Evolutionary conservation across 2,329 filamentous ascomycete species (phyloP).

Genomic region (Pseudofabraea citricarpa): DNA sequence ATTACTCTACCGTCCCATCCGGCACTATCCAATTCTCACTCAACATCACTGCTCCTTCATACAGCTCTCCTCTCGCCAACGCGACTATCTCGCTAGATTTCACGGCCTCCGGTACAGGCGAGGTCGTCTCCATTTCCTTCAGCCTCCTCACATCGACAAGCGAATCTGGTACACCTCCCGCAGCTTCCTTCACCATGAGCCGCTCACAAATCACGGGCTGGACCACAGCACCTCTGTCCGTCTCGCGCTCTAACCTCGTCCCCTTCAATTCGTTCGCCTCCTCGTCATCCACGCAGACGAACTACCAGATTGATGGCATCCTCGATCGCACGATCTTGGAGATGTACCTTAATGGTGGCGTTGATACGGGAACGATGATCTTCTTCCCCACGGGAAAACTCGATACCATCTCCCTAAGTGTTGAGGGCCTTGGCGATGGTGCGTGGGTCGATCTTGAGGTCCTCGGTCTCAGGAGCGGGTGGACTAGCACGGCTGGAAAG

Average conservation of each 20-base stretch:
- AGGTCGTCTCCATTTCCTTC: slow-evolving; percentile 41
- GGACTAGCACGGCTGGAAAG: slow-evolving; percentile 49
- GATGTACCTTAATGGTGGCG: slow-evolving; percentile 45
- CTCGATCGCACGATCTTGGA: slow-evolving; percentile 50
- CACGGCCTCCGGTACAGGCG: slow-evolving; percentile 39
- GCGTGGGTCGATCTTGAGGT: slow-evolving; percentile 20
- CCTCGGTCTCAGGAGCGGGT: slow-evolving; percentile 30
- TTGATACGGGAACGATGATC: slow-evolving; percentile 39
- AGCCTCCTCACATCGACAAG: slow-evolving; percentile 24
- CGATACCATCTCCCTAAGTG: neutral
- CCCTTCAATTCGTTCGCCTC: slow-evolving; percentile 2
- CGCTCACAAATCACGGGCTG: slow-evolving; percentile 40
- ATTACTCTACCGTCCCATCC: slow-evolving; percentile 43
- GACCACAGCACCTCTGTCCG: slow-evolving; percentile 31
- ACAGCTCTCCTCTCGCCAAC: neutral
- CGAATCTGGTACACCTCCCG: slow-evolving; percentile 28
- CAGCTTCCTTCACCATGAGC: slow-evolving; percentile 43
- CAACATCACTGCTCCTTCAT: slow-evolving; percentile 37
- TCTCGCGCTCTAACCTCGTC: slow-evolving; percentile 49
- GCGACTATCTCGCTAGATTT: slow-evolving; percentile 44
- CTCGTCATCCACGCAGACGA: neutral
- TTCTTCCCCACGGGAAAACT: slow-evolving; percentile 37
- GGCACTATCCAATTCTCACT: slow-evolving; percentile 48
- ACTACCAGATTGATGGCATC: slow-evolving; percentile 34
- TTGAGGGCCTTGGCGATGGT: slow-evolving; percentile 10